Conservation (phyloP, 1,284 basidiomycete genomes). For the Ganoderma sinense region DNA sequence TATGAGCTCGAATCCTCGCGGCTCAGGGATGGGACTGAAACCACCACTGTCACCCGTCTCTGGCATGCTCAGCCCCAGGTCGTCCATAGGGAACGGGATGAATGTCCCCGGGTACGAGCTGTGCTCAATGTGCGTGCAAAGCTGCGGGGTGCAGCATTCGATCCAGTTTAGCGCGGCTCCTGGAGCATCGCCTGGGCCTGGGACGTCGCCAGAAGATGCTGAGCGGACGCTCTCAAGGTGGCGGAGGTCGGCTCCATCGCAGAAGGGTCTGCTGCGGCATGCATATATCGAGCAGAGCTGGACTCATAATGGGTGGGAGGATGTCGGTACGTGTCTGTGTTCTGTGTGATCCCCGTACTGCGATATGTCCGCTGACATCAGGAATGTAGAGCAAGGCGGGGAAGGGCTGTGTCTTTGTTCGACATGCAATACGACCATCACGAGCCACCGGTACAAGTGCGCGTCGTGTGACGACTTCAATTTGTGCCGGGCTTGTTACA, state of each 20-base stretch:
- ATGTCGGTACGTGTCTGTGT: slow-evolving; percentile 71
- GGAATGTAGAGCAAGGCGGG: slow-evolving; percentile 71
- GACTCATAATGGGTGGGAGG: slow-evolving; percentile 83
- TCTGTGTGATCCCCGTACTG: background rate
- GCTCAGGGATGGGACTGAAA: slow-evolving; percentile 7
- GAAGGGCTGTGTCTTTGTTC: slow-evolving; percentile 71
- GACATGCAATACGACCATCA: slow-evolving; percentile 72
- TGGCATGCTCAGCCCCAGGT: background rate
- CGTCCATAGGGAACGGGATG: slow-evolving; percentile 7
- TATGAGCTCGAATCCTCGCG: background rate
- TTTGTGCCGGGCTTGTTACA: slow-evolving; percentile 83
- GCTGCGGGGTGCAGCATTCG: slow-evolving; percentile 80
- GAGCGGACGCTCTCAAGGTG: slow-evolving; percentile 58
- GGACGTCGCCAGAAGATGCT: slow-evolving; percentile 57
- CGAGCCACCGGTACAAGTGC: slow-evolving; percentile 82
- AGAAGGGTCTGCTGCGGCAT: slow-evolving; percentile 79
- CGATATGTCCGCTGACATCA: background rate
- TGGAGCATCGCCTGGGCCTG: slow-evolving; percentile 50
- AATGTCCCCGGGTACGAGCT: slow-evolving; percentile 74
- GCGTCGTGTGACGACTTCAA: slow-evolving; percentile 82
- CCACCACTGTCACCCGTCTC: slow-evolving; percentile 10
- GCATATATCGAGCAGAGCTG: slow-evolving; percentile 88
- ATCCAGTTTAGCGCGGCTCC: slow-evolving; percentile 62
- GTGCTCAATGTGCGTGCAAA: slow-evolving; percentile 80
- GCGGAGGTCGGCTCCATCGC: slow-evolving; percentile 69